phyloP scores from a whole-genome alignment of 306 rosid genomes.

The Trichosanthes truncata region DNA sequence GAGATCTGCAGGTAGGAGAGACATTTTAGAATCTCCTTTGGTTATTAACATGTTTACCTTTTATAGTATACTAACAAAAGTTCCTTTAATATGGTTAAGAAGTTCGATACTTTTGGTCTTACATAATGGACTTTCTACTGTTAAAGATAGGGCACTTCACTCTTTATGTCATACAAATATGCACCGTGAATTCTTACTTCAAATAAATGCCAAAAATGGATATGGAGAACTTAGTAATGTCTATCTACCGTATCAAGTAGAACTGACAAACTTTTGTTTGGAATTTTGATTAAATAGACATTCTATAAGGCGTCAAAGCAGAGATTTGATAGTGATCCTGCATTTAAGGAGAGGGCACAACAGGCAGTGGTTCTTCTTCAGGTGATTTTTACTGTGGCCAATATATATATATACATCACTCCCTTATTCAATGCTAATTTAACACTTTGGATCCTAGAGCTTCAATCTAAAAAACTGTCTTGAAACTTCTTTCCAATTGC shows the following conservation, averaged over 20 bases:
- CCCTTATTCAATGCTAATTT: not conserved
- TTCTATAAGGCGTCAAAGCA: constrained; percentile 82
- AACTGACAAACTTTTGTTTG: constrained; percentile 1
- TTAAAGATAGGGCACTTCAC: not conserved
- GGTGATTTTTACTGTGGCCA: constrained; percentile 30
- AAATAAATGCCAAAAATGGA: not conserved
- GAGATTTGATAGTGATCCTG: constrained; percentile 75
- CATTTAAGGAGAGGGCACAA: constrained; percentile 80
- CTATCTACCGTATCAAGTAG: not conserved
- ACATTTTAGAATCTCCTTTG: constrained; percentile 9
- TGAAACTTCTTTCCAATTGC: not conserved
- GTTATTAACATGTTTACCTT: not conserved
- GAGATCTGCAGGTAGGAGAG: constrained; percentile 78
- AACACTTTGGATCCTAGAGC: not conserved
- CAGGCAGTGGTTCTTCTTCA: constrained; percentile 82
- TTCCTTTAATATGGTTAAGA: not conserved
- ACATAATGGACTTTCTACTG: not conserved
- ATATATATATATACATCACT: not conserved
- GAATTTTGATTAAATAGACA: constrained; percentile 23
- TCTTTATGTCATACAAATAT: not conserved
- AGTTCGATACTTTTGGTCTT: not conserved
- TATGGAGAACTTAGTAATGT: not conserved
- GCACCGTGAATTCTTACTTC: not conserved
- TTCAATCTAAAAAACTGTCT: not conserved
- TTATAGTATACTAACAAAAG: not conserved